Percentiles rank a stretch among this genome's conserved stretches.
Conservation (phyloP, 2,329 filamentous ascomycete species). For the Talaromyces sp. region DNA sequence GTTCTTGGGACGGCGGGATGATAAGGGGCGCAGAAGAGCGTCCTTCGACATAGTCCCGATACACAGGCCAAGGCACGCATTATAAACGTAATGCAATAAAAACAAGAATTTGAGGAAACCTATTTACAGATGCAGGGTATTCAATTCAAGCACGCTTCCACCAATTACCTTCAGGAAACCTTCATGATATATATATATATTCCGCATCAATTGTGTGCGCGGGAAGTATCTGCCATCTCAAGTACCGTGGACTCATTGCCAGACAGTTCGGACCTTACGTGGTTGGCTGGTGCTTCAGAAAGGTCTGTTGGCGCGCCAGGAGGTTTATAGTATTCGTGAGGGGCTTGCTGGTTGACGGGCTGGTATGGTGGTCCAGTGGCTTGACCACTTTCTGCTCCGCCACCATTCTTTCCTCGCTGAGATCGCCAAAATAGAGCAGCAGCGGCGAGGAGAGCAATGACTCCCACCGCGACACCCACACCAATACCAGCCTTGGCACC, state of each 20-base stretch:
- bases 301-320: not conserved
- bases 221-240: constrained; percentile 59
- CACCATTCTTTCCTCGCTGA: not conserved
- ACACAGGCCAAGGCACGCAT: not conserved
- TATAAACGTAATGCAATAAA: not conserved
- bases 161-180: not conserved
- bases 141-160: not conserved
- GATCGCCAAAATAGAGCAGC: constrained; percentile 9
- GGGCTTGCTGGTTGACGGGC: constrained; percentile 1
- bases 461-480: constrained; percentile 8
- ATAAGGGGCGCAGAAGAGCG: not conserved
- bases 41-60: not conserved
- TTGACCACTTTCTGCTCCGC: not conserved
- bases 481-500: constrained; percentile 13
- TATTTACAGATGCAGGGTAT: constrained; percentile 12
- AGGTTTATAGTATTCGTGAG: constrained; percentile 8
- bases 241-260: not conserved
- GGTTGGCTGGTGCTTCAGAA: not conserved
- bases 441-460: constrained; percentile 2
- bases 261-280: constrained; percentile 1
- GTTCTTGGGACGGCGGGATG: no score
- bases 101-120: not conserved
- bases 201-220: constrained; percentile 84
- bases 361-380: not conserved
- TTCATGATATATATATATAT: constrained; percentile 30